A percentile compares a stretch with the other conserved stretches of the same genome.
These are phyloP conservation scores for Populus tomentosa DNA, from an alignment of 441 rosid species.

Conservation along the genomic window DNA sequence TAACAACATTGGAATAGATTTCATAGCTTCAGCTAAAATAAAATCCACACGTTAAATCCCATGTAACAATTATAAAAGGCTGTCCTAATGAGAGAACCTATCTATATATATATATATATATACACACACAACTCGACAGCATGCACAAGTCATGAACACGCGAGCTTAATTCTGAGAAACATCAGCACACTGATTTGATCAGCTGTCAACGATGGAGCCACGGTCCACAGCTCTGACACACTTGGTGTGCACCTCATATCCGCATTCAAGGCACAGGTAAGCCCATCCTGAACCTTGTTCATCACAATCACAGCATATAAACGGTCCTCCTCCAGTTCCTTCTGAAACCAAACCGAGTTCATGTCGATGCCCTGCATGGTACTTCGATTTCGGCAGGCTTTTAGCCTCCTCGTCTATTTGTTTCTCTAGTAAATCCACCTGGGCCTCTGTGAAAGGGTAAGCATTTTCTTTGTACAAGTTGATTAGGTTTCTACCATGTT, in stretches of 20 bases:
- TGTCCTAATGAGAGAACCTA: too few relatives aligned
- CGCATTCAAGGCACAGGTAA: slow-evolving; percentile 59
- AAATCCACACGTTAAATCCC: too few relatives aligned
- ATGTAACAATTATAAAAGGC: too few relatives aligned
- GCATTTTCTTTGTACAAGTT: slow-evolving; percentile 49
- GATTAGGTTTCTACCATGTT: slow-evolving; percentile 40
- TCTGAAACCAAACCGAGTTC: slow-evolving; percentile 54
- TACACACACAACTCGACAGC: too few relatives aligned
- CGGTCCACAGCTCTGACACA: slow-evolving; percentile 34
- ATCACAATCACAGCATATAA: slow-evolving; percentile 61
- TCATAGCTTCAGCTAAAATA: too few relatives aligned
- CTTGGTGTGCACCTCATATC: slow-evolving; percentile 64
- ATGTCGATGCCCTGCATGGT: slow-evolving; percentile 45
- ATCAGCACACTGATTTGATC: not conserved
- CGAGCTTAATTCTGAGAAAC: not conserved
- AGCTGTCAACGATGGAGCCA: slow-evolving; percentile 1
- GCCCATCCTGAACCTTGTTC: slow-evolving; percentile 68
- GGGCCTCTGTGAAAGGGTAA: slow-evolving; percentile 50
- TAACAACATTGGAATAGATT: too few relatives aligned
- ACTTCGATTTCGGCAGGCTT: slow-evolving; percentile 33
- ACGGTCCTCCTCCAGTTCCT: slow-evolving; percentile 55
- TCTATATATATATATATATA: too few relatives aligned
- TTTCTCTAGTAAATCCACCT: slow-evolving; percentile 31
- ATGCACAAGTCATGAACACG: too few relatives aligned
- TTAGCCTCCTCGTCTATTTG: slow-evolving; percentile 50